Evolutionary conservation across 2,329 filamentous ascomycete species (phyloP).

Genomic region (Talaromyces piceae): DNA sequence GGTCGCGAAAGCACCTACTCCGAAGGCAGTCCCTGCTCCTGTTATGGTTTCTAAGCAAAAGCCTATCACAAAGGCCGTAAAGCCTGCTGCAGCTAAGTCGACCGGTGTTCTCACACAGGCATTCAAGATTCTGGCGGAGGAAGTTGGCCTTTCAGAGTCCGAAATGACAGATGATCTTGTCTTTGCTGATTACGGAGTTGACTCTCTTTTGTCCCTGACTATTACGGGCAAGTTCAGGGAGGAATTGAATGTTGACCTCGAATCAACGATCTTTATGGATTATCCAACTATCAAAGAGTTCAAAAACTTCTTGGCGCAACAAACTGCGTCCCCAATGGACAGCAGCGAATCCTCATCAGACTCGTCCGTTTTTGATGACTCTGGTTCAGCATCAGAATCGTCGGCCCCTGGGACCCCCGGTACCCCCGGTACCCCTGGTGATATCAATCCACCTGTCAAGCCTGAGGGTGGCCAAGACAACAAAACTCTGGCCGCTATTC

Average conservation of each 20-base stretch:
- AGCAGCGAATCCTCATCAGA: slow-evolving; percentile 25
- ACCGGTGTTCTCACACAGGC: slow-evolving; percentile 30
- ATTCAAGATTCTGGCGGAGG: slow-evolving; percentile 26
- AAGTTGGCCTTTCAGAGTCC: slow-evolving; percentile 27
- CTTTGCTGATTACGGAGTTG: slow-evolving; percentile 24
- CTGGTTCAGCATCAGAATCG: slow-evolving; percentile 24
- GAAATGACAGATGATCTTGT: slow-evolving; percentile 22
- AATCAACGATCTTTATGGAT: slow-evolving; percentile 12
- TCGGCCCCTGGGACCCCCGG: slow-evolving; percentile 29
- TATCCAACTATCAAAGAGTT: slow-evolving; percentile 11
- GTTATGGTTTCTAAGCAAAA: slow-evolving; percentile 23
- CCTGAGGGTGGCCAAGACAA: slow-evolving; percentile 20
- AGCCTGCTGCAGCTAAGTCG: slow-evolving; percentile 21
- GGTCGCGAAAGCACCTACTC: slow-evolving; percentile 16
- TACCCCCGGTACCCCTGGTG: slow-evolving; percentile 27
- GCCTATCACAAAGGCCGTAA: slow-evolving; percentile 19
- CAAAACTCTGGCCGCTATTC: slow-evolving; percentile 31
- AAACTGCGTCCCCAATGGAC: slow-evolving; percentile 23
- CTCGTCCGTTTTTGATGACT: slow-evolving; percentile 21
- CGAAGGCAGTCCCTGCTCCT: slow-evolving; percentile 15
- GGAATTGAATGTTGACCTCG: slow-evolving; percentile 22
- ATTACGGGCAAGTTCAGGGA: slow-evolving; percentile 23
- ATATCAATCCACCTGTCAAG: slow-evolving; percentile 19
- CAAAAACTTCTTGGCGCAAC: slow-evolving; percentile 43
- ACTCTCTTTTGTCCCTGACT: slow-evolving; percentile 28